phyloP scores from a whole-genome alignment of 202 grass and related monocot genomes.

The Musa balbisiana region DNA sequence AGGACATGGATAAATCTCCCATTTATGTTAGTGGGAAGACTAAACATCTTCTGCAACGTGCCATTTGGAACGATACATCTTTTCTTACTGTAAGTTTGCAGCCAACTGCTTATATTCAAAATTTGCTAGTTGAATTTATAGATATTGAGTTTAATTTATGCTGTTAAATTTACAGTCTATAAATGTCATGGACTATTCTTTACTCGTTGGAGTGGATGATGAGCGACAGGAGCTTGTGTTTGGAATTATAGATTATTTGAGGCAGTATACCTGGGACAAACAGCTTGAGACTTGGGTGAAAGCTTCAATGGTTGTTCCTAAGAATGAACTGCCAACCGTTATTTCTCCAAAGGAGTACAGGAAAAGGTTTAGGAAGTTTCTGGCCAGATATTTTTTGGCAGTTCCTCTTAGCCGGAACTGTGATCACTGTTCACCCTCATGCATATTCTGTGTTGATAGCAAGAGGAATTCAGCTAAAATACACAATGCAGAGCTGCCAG shows the following conservation, averaged over 20 bases:
- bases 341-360: slow-evolving; percentile 88
- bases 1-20: slow-evolving; percentile 74
- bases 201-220: slow-evolving; percentile 87
- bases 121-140: background rate
- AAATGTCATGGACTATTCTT: slow-evolving; percentile 93
- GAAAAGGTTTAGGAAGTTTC: slow-evolving; percentile 95
- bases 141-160: background rate
- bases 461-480: slow-evolving; percentile 34
- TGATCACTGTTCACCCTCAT: slow-evolving; percentile 34
- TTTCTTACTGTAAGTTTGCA: slow-evolving; percentile 86
- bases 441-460: slow-evolving; percentile 54
- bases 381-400: slow-evolving; percentile 71
- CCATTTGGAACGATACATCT: slow-evolving; percentile 97
- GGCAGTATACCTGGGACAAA: slow-evolving; percentile 97
- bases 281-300: slow-evolving; percentile 94
- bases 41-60: slow-evolving; percentile 87
- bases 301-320: slow-evolving; percentile 73
- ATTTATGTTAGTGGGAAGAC: slow-evolving; percentile 92
- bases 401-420: slow-evolving; percentile 74
- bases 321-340: slow-evolving; percentile 75
- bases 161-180: slow-evolving; percentile 39
- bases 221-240: slow-evolving; percentile 73
- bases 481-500: slow-evolving; percentile 23
- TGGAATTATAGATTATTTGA: slow-evolving; percentile 93
- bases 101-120: background rate